A percentile compares a stretch with the other conserved stretches of the same genome.
phyloP scores from a whole-genome alignment of 805 yeast species.

The Pichia exigua region DNA sequence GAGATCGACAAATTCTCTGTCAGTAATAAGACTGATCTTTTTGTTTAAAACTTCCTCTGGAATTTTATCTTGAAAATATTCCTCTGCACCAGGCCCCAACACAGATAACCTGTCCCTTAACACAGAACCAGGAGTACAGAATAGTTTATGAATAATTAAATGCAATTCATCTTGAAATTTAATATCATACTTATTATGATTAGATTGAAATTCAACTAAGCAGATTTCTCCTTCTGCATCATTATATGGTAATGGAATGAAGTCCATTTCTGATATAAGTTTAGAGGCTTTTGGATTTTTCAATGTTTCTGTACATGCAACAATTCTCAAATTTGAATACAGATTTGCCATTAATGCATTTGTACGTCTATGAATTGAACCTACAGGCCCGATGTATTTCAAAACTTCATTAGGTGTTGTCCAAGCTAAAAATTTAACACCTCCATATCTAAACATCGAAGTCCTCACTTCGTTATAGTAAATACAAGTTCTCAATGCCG shows the following conservation, averaged over 20 bases:
- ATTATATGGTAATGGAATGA: constrained; percentile 19
- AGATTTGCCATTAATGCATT: constrained; percentile 58
- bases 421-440: constrained; percentile 69
- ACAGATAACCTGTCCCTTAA: constrained; percentile 41
- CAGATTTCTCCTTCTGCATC: constrained; percentile 20
- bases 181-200: constrained; percentile 22
- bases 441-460: constrained; percentile 31
- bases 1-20: constrained; percentile 47
- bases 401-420: constrained; percentile 51
- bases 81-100: constrained; percentile 78
- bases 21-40: constrained; percentile 40
- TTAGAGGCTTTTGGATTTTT: constrained; percentile 11
- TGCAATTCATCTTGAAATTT: constrained; percentile 52
- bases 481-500: constrained; percentile 36
- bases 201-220: constrained; percentile 27
- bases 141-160: constrained; percentile 53
- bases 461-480: constrained; percentile 25
- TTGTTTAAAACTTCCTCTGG: constrained; percentile 35
- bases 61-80: constrained; percentile 33
- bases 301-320: constrained; percentile 36
- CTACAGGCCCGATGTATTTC: constrained; percentile 53
- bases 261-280: constrained; percentile 11
- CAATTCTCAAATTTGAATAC: constrained; percentile 47
- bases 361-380: constrained; percentile 47
- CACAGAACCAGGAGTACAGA: constrained; percentile 34